A percentile compares a stretch with the other conserved stretches of the same genome.
Conservation (phyloP, 2,329 filamentous ascomycete species). For the Dothideomycetes sp. region DNA sequence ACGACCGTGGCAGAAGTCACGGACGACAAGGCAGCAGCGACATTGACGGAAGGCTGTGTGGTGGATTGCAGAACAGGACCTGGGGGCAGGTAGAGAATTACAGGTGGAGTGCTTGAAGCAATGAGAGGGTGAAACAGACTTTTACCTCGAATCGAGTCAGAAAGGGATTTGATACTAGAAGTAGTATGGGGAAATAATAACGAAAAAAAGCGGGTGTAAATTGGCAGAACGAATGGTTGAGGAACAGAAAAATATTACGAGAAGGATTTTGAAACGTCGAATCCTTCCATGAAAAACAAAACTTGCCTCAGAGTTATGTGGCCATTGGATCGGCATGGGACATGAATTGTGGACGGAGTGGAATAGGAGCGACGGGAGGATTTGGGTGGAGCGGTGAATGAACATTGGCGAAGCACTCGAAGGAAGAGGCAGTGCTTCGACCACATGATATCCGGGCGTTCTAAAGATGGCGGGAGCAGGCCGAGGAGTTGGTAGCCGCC, state of each 20-base stretch:
- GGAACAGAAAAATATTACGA: no score
- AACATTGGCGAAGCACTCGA: neutral
- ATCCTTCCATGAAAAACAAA: neutral
- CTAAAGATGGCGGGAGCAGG: no score
- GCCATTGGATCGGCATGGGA: slow-evolving; percentile 36
- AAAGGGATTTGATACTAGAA: slow-evolving; percentile 3
- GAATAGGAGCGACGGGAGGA: slow-evolving; percentile 4
- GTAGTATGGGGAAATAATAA: neutral
- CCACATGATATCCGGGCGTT: no score
- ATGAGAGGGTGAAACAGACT: slow-evolving; percentile 25
- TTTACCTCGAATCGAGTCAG: slow-evolving; percentile 18
- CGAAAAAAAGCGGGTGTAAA: neutral
- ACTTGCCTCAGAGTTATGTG: slow-evolving; percentile 33
- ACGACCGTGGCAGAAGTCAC: slow-evolving; percentile 33
- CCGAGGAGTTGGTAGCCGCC: no score
- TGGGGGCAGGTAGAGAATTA: slow-evolving; percentile 36
- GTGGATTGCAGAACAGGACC: slow-evolving; percentile 30
- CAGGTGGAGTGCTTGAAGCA: slow-evolving; percentile 19
- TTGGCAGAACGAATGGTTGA: slow-evolving; percentile 17
- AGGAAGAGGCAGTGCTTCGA: neutral
- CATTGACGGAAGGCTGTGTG: slow-evolving; percentile 21
- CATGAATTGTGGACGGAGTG: slow-evolving; percentile 22
- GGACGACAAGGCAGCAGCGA: slow-evolving; percentile 27
- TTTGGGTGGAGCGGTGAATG: neutral
- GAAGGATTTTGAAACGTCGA: no score